These are phyloP conservation scores for Ascoidea rubescens DNA, from an alignment of 805 yeast species.

Conservation along the genomic window DNA sequence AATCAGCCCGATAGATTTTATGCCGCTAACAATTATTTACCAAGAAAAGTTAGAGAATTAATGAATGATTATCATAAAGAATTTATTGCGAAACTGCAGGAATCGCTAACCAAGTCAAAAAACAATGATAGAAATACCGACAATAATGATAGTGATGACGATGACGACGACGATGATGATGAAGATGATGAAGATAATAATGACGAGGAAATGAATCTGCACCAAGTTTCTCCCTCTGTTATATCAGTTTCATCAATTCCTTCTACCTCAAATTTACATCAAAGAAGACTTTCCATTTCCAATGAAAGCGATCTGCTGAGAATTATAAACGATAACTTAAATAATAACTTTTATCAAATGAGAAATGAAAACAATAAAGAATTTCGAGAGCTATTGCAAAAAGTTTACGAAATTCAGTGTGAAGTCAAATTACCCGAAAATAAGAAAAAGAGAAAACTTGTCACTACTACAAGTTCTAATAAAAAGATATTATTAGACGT, in stretches of 20 bases:
- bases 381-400: neutral
- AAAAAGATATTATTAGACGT: too few relatives aligned
- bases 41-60: constrained; percentile 11
- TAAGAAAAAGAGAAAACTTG: neutral
- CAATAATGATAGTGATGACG: too few relatives aligned
- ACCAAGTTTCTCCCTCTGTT: neutral
- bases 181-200: too few relatives aligned
- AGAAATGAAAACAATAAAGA: neutral
- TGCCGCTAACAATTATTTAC: constrained; percentile 10
- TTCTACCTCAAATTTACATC: too few relatives aligned
- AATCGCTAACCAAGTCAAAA: neutral
- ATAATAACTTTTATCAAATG: neutral
- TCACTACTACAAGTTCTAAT: too few relatives aligned
- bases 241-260: neutral
- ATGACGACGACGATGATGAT: too few relatives aligned
- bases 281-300: neutral
- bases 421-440: neutral
- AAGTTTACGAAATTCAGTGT: neutral
- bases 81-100: too few relatives aligned
- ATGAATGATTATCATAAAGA: constrained; percentile 2
- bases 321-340: neutral
- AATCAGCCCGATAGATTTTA: constrained; percentile 10
- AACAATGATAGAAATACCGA: neutral
- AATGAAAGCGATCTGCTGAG: neutral
- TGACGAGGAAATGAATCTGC: neutral